Percentiles rank a stretch among this genome's conserved stretches.
Conservation (phyloP, 331 rosid species). For the Prunus yedoensis region DNA sequence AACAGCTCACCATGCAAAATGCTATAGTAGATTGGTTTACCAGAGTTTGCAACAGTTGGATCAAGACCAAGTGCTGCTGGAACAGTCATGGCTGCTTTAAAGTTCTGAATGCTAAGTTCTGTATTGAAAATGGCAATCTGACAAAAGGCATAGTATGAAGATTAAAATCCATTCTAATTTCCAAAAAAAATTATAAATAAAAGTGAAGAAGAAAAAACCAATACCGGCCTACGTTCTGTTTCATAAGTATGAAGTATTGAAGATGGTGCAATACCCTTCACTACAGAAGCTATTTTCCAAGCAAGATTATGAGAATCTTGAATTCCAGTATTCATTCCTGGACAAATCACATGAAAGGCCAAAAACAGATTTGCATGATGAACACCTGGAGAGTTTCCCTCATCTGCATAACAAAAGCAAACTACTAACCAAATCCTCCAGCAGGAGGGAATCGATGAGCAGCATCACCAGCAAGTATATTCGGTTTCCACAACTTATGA, state of each 20-base stretch:
- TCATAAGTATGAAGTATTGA: slow-evolving; percentile 74
- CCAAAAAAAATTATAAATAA: not conserved
- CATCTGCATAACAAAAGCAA: slow-evolving; percentile 24
- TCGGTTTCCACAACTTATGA: slow-evolving; percentile 49
- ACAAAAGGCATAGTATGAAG: slow-evolving; percentile 14
- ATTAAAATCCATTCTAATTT: slow-evolving; percentile 23
- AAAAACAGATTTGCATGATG: slow-evolving; percentile 7
- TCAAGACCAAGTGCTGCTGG: slow-evolving; percentile 91
- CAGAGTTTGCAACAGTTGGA: slow-evolving; percentile 87
- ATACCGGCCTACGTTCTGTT: slow-evolving; percentile 83
- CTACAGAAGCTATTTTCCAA: slow-evolving; percentile 87
- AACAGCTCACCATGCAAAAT: slow-evolving; percentile 12
- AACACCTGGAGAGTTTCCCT: slow-evolving; percentile 18
- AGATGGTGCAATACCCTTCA: slow-evolving; percentile 76
- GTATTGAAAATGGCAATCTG: slow-evolving; percentile 87
- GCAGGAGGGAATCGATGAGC: slow-evolving; percentile 99
- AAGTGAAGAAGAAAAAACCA: slow-evolving; percentile 28
- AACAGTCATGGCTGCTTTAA: slow-evolving; percentile 92
- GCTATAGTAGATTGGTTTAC: slow-evolving; percentile 36
- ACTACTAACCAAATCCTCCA: slow-evolving; percentile 92
- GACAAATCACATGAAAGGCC: slow-evolving; percentile 22
- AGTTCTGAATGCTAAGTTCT: slow-evolving; percentile 74
- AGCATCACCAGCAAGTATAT: slow-evolving; percentile 92
- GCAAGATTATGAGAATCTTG: slow-evolving; percentile 97
- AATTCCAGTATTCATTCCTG: slow-evolving; percentile 99